phyloP scores from a whole-genome alignment of 345 rosid genomes.

The Cardamine resedifolia region DNA sequence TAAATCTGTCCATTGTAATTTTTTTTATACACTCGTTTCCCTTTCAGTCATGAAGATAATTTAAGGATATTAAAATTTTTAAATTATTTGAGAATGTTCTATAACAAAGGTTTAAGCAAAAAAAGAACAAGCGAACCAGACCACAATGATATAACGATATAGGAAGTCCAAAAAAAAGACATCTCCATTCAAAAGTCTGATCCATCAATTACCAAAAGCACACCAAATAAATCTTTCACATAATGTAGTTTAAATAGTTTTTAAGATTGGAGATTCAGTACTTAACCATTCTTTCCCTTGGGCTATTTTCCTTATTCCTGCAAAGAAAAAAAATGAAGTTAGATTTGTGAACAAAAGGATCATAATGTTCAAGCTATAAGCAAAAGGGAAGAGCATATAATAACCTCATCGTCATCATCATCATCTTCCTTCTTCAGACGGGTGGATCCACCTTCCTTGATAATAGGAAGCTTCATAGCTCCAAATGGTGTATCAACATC shows the following conservation, averaged over 20 bases:
- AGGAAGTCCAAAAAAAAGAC: slow-evolving; percentile 20
- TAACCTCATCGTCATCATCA: slow-evolving; percentile 69
- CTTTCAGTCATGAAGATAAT: too few species aligned
- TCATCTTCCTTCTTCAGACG: slow-evolving; percentile 83
- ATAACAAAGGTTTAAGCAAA: background rate
- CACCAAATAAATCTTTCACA: slow-evolving; percentile 25
- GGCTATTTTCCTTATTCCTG: slow-evolving; percentile 26
- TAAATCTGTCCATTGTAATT: slow-evolving; percentile 54
- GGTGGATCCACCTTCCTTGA: slow-evolving; percentile 90
- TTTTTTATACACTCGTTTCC: too few species aligned
- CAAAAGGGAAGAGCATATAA: background rate
- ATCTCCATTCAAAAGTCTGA: slow-evolving; percentile 25
- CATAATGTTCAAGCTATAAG: background rate
- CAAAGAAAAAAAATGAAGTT: background rate
- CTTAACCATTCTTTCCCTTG: slow-evolving; percentile 3
- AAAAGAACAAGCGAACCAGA: slow-evolving; percentile 11
- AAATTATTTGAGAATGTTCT: background rate
- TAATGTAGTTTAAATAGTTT: background rate
- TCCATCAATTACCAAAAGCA: slow-evolving; percentile 17
- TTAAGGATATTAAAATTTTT: background rate
- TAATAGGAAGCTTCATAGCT: slow-evolving; percentile 88
- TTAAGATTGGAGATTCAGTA: background rate
- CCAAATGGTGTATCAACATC: slow-evolving; percentile 93
- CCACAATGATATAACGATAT: slow-evolving; percentile 12
- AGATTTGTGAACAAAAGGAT: background rate